Base-by-base conservation (phyloP, 2,329 filamentous ascomycete species). In the Ilyonectria robusta region DNA sequence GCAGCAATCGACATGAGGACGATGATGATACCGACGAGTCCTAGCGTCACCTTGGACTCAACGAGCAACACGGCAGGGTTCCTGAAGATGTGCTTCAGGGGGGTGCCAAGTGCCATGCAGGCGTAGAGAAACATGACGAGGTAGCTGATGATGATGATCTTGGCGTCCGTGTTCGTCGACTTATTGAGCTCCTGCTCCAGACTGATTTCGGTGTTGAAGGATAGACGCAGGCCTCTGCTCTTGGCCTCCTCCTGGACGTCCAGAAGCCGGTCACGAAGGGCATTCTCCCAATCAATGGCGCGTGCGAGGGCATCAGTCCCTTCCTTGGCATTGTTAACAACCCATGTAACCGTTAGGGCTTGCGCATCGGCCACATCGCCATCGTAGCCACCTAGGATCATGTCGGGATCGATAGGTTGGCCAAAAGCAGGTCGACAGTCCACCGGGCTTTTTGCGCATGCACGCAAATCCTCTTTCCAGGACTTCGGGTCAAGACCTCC, bases 71-170 rank as follows among this genome's bases (percentile, higher is more conserved):
- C 92, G 13, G 93, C 89, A 1, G 95, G 95, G 76, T 97, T 97
- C 59, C 89, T 89, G 55, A 97, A 82, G 51, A 98, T 83, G 64
- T 95, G 93, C 72, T 88, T 89, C 65, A 95, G 83, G 0, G 93
- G 96, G 1, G 95, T 97, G 1, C 96, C 96, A 0, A 99, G 86
- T 0, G 96, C 95, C 59, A 99, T 83, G 6, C 95, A 98, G 4
- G 95, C 96, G 78, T 99, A 99, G 69, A 99, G 83, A 81, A 99
- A 99, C 96, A 99, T 99, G 84, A 98, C 94, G 70, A 98, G 87
- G 82, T 99, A 99, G 85, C 95, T 98, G 81, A 99, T 92, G 60
- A 95, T 90, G 26, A 99, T 91, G 75, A 99, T 99, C 80, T 95
- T 98, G 50, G 95, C 97, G 80, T 99, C 96, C 0, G 96, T 98